phyloP scores from a whole-genome alignment of 176 grass and related monocot genomes.

The Poa annua region DNA sequence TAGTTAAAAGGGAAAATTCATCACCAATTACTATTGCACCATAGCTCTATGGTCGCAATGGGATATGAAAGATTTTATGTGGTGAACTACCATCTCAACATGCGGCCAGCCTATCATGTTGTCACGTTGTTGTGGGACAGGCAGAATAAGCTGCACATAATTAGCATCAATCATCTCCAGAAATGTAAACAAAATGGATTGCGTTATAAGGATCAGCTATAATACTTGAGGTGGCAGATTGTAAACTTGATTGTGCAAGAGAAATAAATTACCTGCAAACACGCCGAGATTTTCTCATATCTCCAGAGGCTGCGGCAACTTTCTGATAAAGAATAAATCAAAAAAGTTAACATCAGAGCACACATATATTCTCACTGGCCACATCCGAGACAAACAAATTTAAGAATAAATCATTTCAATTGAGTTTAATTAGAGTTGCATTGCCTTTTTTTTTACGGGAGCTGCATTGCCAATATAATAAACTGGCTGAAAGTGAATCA shows the following conservation, averaged over 20 bases:
- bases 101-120: no score
- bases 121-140: no score
- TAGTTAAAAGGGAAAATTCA: no score
- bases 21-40: no score
- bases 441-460: no score
- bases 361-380: background rate
- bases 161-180: background rate
- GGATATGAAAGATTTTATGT: no score
- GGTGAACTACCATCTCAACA: no score
- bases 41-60: no score
- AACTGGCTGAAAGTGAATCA: no score
- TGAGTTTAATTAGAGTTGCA: no score
- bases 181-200: background rate
- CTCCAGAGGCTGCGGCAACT: constrained; percentile 85
- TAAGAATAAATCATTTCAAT: no score
- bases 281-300: constrained; percentile 93
- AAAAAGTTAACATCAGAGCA: constrained; percentile 18
- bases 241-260: constrained; percentile 16
- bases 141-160: background rate
- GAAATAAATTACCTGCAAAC: constrained; percentile 75
- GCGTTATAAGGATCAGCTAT: background rate
- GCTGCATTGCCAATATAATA: no score
- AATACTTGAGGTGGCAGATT: background rate
- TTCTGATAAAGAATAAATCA: constrained; percentile 64
- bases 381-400: background rate